phyloP scores from a whole-genome alignment of 805 yeast species.

The Candida cerambycidarum region DNA sequence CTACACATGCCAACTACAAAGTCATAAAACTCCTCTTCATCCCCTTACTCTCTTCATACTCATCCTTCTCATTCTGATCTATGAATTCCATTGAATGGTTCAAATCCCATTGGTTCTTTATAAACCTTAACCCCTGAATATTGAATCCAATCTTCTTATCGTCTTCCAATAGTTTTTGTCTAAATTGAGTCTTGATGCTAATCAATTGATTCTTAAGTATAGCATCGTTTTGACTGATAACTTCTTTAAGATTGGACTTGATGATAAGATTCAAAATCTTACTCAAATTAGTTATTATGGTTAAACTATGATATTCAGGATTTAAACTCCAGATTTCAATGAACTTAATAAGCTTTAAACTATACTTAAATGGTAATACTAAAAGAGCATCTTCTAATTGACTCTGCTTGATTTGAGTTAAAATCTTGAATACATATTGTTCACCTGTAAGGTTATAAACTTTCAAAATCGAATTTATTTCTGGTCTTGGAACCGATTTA shows the following conservation, averaged over 20 bases:
- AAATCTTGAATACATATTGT: conserved; percentile 71
- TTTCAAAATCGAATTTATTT: conserved; percentile 66
- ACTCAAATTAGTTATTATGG: conserved; percentile 64
- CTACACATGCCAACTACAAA: conserved; percentile 39
- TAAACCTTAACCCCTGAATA: conserved; percentile 73
- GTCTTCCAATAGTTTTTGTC: conserved; percentile 52
- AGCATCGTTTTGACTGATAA: conserved; percentile 67
- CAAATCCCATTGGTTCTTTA: conserved; percentile 76
- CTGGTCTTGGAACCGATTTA: conserved; percentile 50
- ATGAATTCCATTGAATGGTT: conserved; percentile 71
- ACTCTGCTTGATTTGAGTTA: conserved; percentile 70
- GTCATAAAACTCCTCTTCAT: conserved; percentile 76
- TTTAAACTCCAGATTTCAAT: conserved; percentile 70
- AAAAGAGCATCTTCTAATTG: conserved; percentile 91
- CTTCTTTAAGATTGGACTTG: conserved; percentile 72
- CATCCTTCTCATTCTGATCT: conserved; percentile 61
- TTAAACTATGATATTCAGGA: conserved; percentile 40
- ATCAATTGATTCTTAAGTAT: conserved; percentile 62
- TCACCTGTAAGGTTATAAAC: conserved; percentile 74
- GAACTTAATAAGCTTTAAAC: conserved; percentile 66
- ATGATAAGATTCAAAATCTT: conserved; percentile 75
- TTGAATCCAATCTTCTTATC: conserved; percentile 75
- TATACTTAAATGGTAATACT: conserved; percentile 86
- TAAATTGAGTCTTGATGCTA: conserved; percentile 60
- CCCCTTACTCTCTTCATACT: conserved; percentile 52